phyloP scores from a whole-genome alignment of 805 yeast genomes.

The Hanseniaspora hatyaiensis region DNA sequence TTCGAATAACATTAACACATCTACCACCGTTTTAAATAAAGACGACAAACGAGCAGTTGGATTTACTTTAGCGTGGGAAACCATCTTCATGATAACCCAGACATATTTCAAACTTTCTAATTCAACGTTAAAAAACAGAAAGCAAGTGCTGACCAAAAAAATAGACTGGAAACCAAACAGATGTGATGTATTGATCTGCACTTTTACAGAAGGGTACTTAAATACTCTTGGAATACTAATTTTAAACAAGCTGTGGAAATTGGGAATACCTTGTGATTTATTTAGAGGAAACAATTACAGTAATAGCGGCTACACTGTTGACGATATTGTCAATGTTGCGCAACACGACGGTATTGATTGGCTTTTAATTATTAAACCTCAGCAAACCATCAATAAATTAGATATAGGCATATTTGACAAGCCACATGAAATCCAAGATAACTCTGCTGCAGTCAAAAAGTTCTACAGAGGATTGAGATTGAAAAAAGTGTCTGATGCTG shows the following conservation, averaged over 20 bases:
- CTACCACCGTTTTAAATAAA: neutral
- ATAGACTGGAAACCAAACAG: conserved; percentile 46
- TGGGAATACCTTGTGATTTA: conserved; percentile 69
- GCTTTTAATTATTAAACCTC: conserved; percentile 68
- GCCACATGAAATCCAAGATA: conserved; percentile 4
- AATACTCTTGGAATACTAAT: conserved; percentile 53
- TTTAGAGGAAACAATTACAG: conserved; percentile 25
- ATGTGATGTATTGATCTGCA: conserved; percentile 72
- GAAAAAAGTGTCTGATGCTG: conserved; percentile 44
- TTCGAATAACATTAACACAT: conserved; percentile 27
- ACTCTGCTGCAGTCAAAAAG: conserved; percentile 27
- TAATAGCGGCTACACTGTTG: conserved; percentile 37
- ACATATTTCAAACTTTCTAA: conserved; percentile 34
- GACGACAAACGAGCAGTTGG: conserved; percentile 63
- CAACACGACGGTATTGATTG: conserved; percentile 60
- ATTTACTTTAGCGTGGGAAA: conserved; percentile 68
- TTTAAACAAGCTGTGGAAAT: conserved; percentile 56
- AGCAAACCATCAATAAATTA: conserved; percentile 26
- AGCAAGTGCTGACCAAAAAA: conserved; percentile 28
- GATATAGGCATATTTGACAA: conserved; percentile 16
- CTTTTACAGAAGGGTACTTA: conserved; percentile 47
- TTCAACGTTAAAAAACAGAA: conserved; percentile 28
- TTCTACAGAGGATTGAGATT: conserved; percentile 68
- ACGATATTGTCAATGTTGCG: conserved; percentile 57
- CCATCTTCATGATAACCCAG: conserved; percentile 42